Evolutionary conservation across 306 rosid species (phyloP), one percentile per base, ranked within the genome.

Genomic region (Astragalus membranaceus): DNA sequence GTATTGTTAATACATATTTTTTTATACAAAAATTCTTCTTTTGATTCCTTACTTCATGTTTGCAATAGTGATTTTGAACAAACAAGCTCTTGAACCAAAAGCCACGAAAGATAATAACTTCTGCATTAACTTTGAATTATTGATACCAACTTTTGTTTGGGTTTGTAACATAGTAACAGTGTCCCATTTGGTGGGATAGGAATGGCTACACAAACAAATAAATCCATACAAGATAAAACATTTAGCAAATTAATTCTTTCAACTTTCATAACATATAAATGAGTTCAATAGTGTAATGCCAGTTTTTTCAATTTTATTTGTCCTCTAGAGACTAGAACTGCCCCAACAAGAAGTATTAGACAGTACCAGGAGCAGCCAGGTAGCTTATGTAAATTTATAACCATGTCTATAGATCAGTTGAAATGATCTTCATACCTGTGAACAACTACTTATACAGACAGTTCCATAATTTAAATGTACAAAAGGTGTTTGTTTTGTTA

Each of bases 381-480:
- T 78, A 57, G 15, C 51, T 37, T 65, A 59, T 65, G 50, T 64
- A 51, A 77, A 77, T 68, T 43, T 63, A 69, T 68, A 73, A 67
- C 65, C 66, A 74, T 43, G 71, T 65, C 14, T 73, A 35, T 62
- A 70, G 57, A 47, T 67, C 55, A 71, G 63, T 57, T 75, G 35
- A 17, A 72, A 65, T 72, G 72, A 75, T 75, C 65, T 78, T 73
- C 72, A 77, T 71, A 78, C 72, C 69, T 71, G 82, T 75, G 64
- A 71, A 85, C 46, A 59, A 75, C 43, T 72, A 63, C 85, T 72
- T 71, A 70, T 80, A 77, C 76, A 82, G 73, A 79, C 74, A 77
- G 76, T 73, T 78, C 65, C 86, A 71, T 78, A 75, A 69, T 56
- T 74, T 53, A 69, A 66, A 87, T 79, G 59, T 87, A 83, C 89